These are phyloP conservation scores for Umbelopsis vinacea DNA, from an alignment of 192 early-diverging fungal genomes.

Conservation along the genomic window DNA sequence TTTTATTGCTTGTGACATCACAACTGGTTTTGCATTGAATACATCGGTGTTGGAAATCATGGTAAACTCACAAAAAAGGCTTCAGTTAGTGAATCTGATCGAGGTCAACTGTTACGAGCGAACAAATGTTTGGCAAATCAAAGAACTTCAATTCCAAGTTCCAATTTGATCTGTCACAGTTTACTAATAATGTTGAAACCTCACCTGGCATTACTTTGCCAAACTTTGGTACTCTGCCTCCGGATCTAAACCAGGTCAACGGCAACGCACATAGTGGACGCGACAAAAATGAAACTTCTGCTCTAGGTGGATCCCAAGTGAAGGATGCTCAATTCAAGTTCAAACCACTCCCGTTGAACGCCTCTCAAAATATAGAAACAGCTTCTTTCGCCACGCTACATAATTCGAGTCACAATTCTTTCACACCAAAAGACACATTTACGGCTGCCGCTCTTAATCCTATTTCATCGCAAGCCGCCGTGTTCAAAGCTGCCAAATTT, in stretches of 20 bases:
- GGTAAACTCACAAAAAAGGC: no score
- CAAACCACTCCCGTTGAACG: not conserved
- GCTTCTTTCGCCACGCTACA: not conserved
- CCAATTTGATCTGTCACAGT: slow-evolving; percentile 23
- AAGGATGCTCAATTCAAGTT: not conserved
- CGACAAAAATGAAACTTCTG: not conserved
- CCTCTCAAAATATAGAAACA: no score
- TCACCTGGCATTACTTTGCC: not conserved
- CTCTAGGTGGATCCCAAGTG: not conserved
- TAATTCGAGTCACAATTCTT: not conserved
- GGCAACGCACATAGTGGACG: not conserved
- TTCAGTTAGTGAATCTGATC: not conserved
- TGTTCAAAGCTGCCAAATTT: slow-evolving; percentile 10
- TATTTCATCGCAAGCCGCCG: not conserved
- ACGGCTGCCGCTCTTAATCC: not conserved
- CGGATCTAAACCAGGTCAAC: not conserved
- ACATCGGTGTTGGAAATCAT: no score
- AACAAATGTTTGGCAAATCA: slow-evolving; percentile 24
- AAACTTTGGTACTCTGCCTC: not conserved
- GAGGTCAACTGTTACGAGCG: not conserved
- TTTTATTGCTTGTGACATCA: no score
- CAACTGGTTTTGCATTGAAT: no score
- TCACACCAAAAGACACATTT: not conserved
- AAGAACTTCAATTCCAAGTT: slow-evolving; percentile 22
- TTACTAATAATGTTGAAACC: not conserved